A percentile compares a stretch with the other conserved stretches of the same genome.
Evolutionary conservation across 495 filamentous ascomycete species (phyloP).

Genomic region (Sporormia fimetaria): DNA sequence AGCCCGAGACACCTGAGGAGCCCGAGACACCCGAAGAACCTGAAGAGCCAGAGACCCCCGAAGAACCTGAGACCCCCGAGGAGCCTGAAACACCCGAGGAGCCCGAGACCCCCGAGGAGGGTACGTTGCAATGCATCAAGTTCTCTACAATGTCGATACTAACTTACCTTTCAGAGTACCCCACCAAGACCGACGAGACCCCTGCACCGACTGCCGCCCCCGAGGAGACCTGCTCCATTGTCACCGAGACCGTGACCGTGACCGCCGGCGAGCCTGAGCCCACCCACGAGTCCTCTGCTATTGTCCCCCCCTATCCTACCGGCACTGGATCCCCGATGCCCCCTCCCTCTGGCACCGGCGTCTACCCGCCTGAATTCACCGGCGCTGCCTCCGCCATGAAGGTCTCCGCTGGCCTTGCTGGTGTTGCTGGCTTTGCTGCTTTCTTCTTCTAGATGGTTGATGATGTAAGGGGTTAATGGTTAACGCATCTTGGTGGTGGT

Average conservation of each 20-base stretch:
- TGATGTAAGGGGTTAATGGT: too few species aligned
- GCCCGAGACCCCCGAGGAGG: background rate
- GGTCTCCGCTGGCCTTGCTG: constrained; percentile 6
- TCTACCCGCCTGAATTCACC: constrained; percentile 6
- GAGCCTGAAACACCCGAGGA: background rate
- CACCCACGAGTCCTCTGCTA: too few species aligned
- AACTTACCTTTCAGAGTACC: too few species aligned
- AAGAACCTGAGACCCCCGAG: background rate
- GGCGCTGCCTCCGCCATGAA: constrained; percentile 7
- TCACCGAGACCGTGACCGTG: too few species aligned
- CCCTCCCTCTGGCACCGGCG: background rate
- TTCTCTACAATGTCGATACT: too few species aligned
- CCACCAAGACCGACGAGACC: background rate
- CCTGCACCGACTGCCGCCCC: too few species aligned
- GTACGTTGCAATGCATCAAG: too few species aligned
- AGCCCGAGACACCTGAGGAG: background rate
- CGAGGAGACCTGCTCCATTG: too few species aligned
- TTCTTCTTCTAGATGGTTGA: constrained; percentile 4
- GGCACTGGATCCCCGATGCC: constrained; percentile 5
- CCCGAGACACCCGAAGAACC: background rate
- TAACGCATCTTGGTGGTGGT: too few species aligned
- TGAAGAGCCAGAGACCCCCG: too few species aligned
- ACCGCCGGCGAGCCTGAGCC: too few species aligned
- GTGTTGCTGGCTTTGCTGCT: background rate
- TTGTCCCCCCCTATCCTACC: constrained; percentile 1